A percentile compares a stretch with the other conserved stretches of the same genome.
phyloP scores from a whole-genome alignment of 2,329 filamentous ascomycete genomes.

The Stachybotrys elegans region DNA sequence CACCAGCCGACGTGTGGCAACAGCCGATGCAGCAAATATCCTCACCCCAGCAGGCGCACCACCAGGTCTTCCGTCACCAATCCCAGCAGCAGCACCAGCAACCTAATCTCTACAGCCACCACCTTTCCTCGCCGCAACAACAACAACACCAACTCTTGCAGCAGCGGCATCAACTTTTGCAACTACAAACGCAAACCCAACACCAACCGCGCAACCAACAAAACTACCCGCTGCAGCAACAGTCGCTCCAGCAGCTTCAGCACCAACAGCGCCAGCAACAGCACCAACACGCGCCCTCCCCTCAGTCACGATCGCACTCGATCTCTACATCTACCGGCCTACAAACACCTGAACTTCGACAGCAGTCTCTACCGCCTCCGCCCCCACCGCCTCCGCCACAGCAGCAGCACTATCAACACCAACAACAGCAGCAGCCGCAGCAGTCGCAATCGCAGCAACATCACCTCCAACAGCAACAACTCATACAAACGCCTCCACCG shows the following conservation, averaged over 20 bases:
- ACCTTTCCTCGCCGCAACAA: constrained; percentile 5
- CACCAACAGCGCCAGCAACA: constrained; percentile 9
- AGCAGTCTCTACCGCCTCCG: constrained; percentile 8
- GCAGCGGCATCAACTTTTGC: not conserved
- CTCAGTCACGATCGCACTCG: constrained; percentile 5
- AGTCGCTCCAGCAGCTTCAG: constrained; percentile 1
- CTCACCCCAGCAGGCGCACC: no score
- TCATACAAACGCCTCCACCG: constrained; percentile 13
- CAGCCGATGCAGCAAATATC: constrained; percentile 3
- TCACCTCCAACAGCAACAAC: constrained; percentile 3
- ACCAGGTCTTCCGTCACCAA: constrained; percentile 9
- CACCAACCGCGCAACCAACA: not conserved
- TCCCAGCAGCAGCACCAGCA: constrained; percentile 9
- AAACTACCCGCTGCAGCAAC: not conserved
- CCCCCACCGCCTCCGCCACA: constrained; percentile 8
- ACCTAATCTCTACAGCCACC: constrained; percentile 5
- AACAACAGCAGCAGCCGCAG: constrained; percentile 10
- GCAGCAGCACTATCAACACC: constrained; percentile 14
- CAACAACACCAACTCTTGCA: constrained; percentile 6
- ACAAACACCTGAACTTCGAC: constrained; percentile 10
- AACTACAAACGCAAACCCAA: no score
- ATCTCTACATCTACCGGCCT: constrained; percentile 5
- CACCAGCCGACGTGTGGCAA: not conserved
- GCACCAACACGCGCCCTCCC: constrained; percentile 6
- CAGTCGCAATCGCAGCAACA: constrained; percentile 11